phyloP scores from a whole-genome alignment of 1,284 basidiomycete species.

The Heliocybe sulcata region DNA sequence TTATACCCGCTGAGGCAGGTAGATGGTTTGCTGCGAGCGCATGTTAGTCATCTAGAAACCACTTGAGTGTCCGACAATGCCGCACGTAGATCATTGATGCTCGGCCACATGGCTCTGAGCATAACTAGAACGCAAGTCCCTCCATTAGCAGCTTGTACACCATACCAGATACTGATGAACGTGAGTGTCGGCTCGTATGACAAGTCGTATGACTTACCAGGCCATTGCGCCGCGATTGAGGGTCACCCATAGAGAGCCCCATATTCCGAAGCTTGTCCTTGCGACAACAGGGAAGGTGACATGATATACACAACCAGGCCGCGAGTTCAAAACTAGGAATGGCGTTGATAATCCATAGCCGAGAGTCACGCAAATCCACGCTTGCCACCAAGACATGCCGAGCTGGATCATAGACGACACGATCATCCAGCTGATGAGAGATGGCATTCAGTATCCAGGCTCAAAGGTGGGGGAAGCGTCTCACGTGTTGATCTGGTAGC shows the following conservation, averaged over 20 bases:
- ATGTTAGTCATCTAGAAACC: not conserved
- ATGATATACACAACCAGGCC: conserved; percentile 74
- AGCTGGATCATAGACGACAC: conserved; percentile 72
- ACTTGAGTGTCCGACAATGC: conserved; percentile 30
- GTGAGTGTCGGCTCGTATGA: conserved; percentile 8
- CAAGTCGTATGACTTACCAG: not conserved
- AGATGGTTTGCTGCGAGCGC: conserved; percentile 34
- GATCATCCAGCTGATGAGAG: conserved; percentile 56
- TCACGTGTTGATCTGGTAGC: conserved; percentile 75
- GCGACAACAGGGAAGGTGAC: conserved; percentile 80
- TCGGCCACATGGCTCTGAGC: conserved; percentile 68
- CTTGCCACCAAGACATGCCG: conserved; percentile 79
- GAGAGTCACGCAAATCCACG: conserved; percentile 75
- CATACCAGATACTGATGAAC: conserved; percentile 59
- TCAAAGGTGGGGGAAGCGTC: conserved; percentile 20
- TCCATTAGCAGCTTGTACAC: conserved; percentile 78
- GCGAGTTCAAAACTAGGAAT: conserved; percentile 75
- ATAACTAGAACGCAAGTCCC: conserved; percentile 72
- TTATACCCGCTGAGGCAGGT: conserved; percentile 66
- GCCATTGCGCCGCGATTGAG: conserved; percentile 26
- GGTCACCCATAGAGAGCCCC: conserved; percentile 76
- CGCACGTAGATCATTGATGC: conserved; percentile 61
- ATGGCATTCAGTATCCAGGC: conserved; percentile 6
- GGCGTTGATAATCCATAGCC: conserved; percentile 69
- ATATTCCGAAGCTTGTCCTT: conserved; percentile 73